Base-by-base conservation (phyloP, 495 filamentous ascomycete species). In the Lophiotrema nucula region DNA sequence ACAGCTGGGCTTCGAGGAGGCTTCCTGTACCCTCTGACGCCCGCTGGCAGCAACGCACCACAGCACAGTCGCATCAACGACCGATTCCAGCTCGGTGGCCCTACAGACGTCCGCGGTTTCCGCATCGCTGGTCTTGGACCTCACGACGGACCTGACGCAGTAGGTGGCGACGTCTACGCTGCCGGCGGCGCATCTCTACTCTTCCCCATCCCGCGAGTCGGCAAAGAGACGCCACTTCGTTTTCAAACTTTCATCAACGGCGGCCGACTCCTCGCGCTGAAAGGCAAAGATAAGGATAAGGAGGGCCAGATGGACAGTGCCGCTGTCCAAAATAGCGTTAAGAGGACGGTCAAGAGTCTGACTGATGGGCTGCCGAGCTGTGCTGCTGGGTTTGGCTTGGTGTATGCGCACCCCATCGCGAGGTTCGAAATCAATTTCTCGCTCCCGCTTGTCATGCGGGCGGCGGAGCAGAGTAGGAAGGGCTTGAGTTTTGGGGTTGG, bases 341-440 rank as follows among this genome's bases (percentile, higher is more conserved):
- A 69, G 31, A 75, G 74, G 3, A 83, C 84, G 19, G 38, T 88
- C 11, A 65, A 69, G n/a, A 86, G 90, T 61, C 72, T 96, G 41
- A 75, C 74, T 3, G 86, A 85, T 47, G 89, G 87, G 3, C 70
- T 92, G 37, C 93, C 93, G 12, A 97, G 90, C 67, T 73, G 90
- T 22, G 86, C 93, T 2, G 93, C 88, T 1, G 93, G 93, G 22
- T 71, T 97, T 24, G 93, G 93, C 2, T 69, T 98, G 13, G 90
- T 98, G 15, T 98, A 98, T 71, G 95, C 90, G 21, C 90, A 95
- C 70, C 89, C 89, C 0, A 82, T 89, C 5, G 93, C 92, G 33
- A 79, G 93, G 54, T 96, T 98, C 64, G 93, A 98, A 77, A 73
- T 98, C 54, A 97, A 97, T 68, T 96, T 97, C 69, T 89, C 87